These are phyloP conservation scores for Vigna unguiculata DNA, from an alignment of 306 rosid species.

Conservation along the genomic window DNA sequence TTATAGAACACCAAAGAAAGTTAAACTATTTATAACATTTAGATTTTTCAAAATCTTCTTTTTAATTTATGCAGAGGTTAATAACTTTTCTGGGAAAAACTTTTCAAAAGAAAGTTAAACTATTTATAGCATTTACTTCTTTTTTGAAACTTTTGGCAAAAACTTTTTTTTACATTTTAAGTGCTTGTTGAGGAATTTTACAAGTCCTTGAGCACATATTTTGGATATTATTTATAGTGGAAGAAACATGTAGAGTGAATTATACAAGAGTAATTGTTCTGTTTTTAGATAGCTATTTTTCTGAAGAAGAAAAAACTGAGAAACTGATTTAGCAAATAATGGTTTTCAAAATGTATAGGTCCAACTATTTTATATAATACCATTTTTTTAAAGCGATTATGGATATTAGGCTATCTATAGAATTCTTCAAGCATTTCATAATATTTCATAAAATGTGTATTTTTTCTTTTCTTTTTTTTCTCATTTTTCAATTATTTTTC, in stretches of 20 bases:
- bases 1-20: background rate
- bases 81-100: too few species aligned
- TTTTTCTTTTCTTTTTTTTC: background rate
- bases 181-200: too few species aligned
- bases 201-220: background rate
- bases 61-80: too few species aligned
- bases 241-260: background rate
- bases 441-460: too few species aligned
- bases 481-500: background rate
- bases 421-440: background rate
- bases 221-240: background rate
- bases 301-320: background rate
- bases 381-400: background rate
- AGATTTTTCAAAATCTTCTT: too few species aligned
- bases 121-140: too few species aligned
- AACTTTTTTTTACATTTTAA: too few species aligned
- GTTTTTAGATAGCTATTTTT: too few species aligned
- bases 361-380: background rate
- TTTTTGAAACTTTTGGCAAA: too few species aligned
- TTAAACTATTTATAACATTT: background rate
- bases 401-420: background rate
- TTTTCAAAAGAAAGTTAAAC: too few species aligned
- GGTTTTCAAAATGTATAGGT: background rate
- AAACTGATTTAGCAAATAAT: background rate
- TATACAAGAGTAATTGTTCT: background rate